Evolutionary conservation across 352 stramenopile species (phyloP).

Genomic region (Pythium insidiosum): DNA sequence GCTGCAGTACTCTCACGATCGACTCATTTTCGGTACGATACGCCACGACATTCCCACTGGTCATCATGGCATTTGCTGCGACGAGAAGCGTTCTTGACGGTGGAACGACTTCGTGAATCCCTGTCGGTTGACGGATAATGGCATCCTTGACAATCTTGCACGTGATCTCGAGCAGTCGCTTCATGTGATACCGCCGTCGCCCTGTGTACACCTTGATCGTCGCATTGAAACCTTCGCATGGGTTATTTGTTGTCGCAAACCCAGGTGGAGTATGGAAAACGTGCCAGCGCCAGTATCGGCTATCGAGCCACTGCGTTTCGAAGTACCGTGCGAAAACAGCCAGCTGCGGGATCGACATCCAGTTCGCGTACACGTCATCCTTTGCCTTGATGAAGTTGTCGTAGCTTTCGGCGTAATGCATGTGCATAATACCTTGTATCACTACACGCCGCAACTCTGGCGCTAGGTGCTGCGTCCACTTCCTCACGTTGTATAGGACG

Average conservation of each 20-base stretch:
- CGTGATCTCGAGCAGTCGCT: conserved; percentile 5
- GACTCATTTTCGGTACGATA: too few relatives aligned
- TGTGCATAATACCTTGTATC: background rate
- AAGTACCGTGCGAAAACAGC: background rate
- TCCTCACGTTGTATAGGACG: background rate
- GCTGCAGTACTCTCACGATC: too few relatives aligned
- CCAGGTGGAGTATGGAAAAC: conserved; percentile 4
- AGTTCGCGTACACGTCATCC: background rate
- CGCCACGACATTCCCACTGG: too few relatives aligned
- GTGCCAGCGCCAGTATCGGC: conserved; percentile 9
- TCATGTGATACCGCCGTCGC: conserved; percentile 4
- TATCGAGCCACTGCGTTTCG: background rate
- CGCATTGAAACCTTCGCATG: conserved; percentile 9
- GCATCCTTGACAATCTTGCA: too few relatives aligned
- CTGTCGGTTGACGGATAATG: too few relatives aligned
- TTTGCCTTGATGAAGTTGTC: background rate
- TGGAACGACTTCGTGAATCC: too few relatives aligned
- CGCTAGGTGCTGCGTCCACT: background rate
- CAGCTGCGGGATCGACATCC: background rate
- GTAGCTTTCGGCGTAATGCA: background rate
- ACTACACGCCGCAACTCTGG: conserved; percentile 1
- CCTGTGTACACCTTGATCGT: conserved; percentile 5
- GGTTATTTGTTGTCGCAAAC: conserved; percentile 6
- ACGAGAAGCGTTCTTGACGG: too few relatives aligned
- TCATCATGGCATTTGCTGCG: too few relatives aligned